A percentile compares a stretch with the other conserved stretches of the same genome.
These are phyloP conservation scores for Zangia roseola DNA, from an alignment of 768 basidiomycete species.

Conservation along the genomic window DNA sequence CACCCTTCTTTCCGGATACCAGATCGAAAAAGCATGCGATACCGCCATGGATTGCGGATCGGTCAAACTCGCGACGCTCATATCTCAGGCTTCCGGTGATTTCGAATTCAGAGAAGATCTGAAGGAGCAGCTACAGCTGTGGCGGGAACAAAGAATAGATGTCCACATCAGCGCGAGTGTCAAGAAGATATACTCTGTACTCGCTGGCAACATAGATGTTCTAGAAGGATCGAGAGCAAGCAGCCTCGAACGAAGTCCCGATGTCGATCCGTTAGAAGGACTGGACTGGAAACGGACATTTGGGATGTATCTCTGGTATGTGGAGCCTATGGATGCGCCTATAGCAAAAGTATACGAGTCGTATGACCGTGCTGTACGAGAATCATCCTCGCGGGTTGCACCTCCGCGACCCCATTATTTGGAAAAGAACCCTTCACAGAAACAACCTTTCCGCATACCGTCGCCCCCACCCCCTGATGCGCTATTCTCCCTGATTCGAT, in stretches of 20 bases:
- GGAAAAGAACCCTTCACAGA: conserved; percentile 28
- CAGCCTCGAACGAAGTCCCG: conserved; percentile 50
- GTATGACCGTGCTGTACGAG: conserved; percentile 49
- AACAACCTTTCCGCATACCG: conserved; percentile 42
- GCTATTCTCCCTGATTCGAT: conserved; percentile 76
- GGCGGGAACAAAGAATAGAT: conserved; percentile 78
- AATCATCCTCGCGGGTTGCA: conserved; percentile 42
- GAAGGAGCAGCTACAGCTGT: conserved; percentile 71
- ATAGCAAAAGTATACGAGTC: conserved; percentile 66
- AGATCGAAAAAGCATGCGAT: conserved; percentile 80
- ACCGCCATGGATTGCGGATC: conserved; percentile 73
- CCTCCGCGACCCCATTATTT: conserved; percentile 60
- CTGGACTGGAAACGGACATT: conserved; percentile 95
- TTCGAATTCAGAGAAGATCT: conserved; percentile 71
- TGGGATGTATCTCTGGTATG: conserved; percentile 90
- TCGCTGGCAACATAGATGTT: conserved; percentile 72
- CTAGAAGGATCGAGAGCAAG: conserved; percentile 53
- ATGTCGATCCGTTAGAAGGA: conserved; percentile 63
- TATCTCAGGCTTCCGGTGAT: conserved; percentile 85
- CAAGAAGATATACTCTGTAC: conserved; percentile 78
- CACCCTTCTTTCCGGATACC: conserved; percentile 80
- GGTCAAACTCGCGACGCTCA: conserved; percentile 82
- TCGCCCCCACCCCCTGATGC: conserved; percentile 59
- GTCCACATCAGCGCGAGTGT: conserved; percentile 63
- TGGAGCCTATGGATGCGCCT: conserved; percentile 64